Base-by-base conservation (phyloP, 768 basidiomycete genomes). In the Butyriboletus loyo region DNA sequence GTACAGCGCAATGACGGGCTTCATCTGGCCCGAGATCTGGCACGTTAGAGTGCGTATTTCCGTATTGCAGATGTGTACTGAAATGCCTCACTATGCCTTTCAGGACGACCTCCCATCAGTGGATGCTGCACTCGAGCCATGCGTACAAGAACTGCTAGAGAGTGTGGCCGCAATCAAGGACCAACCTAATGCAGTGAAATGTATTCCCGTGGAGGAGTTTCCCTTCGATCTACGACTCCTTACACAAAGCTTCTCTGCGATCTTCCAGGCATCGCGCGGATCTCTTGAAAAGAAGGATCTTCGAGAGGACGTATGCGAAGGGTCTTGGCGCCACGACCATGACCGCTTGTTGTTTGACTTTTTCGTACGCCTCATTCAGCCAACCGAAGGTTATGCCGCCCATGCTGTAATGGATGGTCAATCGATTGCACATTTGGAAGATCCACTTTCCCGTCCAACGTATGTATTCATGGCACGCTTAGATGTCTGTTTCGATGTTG, bases 11-110 rank as follows among this genome's bases (percentile, higher is more conserved):
- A 53, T 56, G 55, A 56, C 46, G 2, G 15, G 27, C 21, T 39
- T 53, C 31, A 56, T 56, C 5, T 56, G 55, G 55, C 51, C 55
- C 3, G 52, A 56, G 19, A 35, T 25, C 8, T 53, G 55, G 55
- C 28, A 19, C 17, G 7, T 5, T 17, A 56, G 51, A 35, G 55
- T 56, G 17, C 6, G 55, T 31, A 30, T 37, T 13, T 15, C 9
- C 27, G 8, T 11, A 27, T 25, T 11, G 1, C 3, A 8, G 1
- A 6, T 24, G 4, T 22, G 10, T 30, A 5, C 3, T 9, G 11
- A 28, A 14, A 10, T 30, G 15, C 34, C 21, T 49, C 25, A 46
- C n/a, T n/a, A 15, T 39, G 22, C 9, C 25, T n/a, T 25, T 19
- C 7, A 56, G 55, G 21, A 35, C 4, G 32, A 53, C 19, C 55